Evolutionary conservation across 2,329 filamentous ascomycete species (phyloP), one percentile per base, ranked within the genome.

Genomic region (Xylariaceae sp.): DNA sequence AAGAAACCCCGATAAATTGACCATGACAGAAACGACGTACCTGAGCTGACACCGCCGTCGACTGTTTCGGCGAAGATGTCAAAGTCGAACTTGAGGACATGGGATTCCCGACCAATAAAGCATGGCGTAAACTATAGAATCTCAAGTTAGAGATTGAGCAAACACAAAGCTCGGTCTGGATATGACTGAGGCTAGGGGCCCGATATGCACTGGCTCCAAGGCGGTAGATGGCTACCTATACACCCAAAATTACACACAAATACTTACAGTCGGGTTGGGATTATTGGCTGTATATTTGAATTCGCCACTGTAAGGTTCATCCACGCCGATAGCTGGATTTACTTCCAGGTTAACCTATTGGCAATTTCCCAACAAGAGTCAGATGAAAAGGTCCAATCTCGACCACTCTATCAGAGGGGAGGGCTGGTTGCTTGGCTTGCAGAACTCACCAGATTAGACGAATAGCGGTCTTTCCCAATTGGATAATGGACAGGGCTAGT

Each of bases 401-500:
- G n/a, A n/a, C 16, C n/a, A 40, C 19, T 9, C 4, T 4, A 49
- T 24, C n/a, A 4, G 2, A 48, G 23, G 12, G 41, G 23, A n/a
- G 11, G 28, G 12, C n/a, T 11, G 4, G 12, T 21, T 9, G 4
- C 2, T 16, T n/a, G 12, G 9, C 3, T 2, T 26, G 21, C n/a
- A 34, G 12, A 16, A 51, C 54, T 45, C 21, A 59, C 59, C 37
- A 62, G 23, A 28, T 53, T 62, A 1, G 39, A 17, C 8, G 37
- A 40, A 51, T 53, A 55, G 3, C 5, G 16, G 24, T 59, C 59
- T 34, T 59, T 62, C 6, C 51, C 56, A 11, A 62, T 56, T 4
- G 56, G 55, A 34, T 59, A 59, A 23, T 53, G 56, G 6, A 56
- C 44, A 3, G 56, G 59, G 16, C 54, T 58, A 17, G 59, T 59